Base-by-base conservation (phyloP, 805 yeast species). In the Ogataea henricii region DNA sequence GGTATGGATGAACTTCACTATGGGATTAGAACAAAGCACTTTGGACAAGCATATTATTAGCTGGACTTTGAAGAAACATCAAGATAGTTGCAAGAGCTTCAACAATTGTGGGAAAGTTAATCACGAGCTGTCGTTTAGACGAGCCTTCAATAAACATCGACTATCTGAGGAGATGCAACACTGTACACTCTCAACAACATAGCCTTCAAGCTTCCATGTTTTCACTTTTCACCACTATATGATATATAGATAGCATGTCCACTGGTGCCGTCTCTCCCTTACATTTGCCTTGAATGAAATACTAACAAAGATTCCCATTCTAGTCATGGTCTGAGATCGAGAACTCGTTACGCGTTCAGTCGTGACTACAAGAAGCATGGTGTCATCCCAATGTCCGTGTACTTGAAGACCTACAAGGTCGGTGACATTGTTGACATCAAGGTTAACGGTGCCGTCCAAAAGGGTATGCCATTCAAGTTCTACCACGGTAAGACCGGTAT, bases 401-500 rank as follows among this genome's bases (percentile, higher is more conserved):
- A 92, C 94, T 79, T 94, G 82, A 90, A 89, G 87, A 79, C 83
- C 73, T 94, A 94, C 96, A 90, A 84, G 79, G 97, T 94, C 69
- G 99, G 99, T 72, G 99, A 94, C 78, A 92, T 94, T 69, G 99
- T 94, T 71, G 99, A 94, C 79, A 91, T 94, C 83, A 92, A 89
- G 82, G 99, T 95, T 77, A 94, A 94, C 76, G 97, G 97, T 84
- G 83, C 99, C 65, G 82, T 91, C 83, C 98, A 94, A 77, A 91
- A 92, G 87, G 97, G 98, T 89, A 89, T 94, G 97, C 99, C 99
- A 76, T 96, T 89, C 90, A 94, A 94, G 83, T 91, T 82, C 87
- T 94, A 94, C 97, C 97, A 94, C 85, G 99, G 99, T 80, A 94
- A 91, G 86, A 94, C 99, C 64, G 99, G 99, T 86, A 89, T 94